Evolutionary conservation across 768 basidiomycete species (phyloP).

Genomic region (Suillus subluteus): DNA sequence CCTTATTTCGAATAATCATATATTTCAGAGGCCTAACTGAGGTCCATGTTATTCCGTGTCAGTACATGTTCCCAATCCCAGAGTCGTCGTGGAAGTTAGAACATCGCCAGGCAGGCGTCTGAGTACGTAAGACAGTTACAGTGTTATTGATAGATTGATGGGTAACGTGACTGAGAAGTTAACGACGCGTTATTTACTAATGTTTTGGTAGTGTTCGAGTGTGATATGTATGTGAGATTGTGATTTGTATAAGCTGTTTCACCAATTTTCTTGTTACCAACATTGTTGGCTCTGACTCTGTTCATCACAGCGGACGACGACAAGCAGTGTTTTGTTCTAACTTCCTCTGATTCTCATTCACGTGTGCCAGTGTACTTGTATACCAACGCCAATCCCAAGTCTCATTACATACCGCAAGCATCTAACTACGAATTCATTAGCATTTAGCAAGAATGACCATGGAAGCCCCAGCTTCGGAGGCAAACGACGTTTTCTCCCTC

Average conservation of each 20-base stretch:
- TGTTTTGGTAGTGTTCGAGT: slow-evolving; percentile 35
- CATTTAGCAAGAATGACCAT: slow-evolving; percentile 16
- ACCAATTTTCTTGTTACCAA: neutral
- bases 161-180: slow-evolving; percentile 2
- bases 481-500: slow-evolving; percentile 70
- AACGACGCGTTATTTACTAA: slow-evolving; percentile 32
- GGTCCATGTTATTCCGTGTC: neutral
- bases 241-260: neutral
- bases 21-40: too few relatives aligned
- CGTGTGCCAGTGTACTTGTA: slow-evolving; percentile 31
- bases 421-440: neutral
- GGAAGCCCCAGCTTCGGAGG: slow-evolving; percentile 24
- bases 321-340: slow-evolving; percentile 7
- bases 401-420: neutral
- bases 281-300: slow-evolving; percentile 12
- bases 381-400: slow-evolving; percentile 4
- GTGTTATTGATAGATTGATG: neutral
- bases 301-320: slow-evolving; percentile 14
- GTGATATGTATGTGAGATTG: slow-evolving; percentile 12
- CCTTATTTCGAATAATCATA: neutral
- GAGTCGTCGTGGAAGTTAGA: neutral
- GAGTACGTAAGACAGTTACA: neutral
- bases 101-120: neutral
- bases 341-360: slow-evolving; percentile 5
- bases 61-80: neutral